These are phyloP conservation scores for Colletotrichum karsti DNA, from an alignment of 2,329 filamentous ascomycete genomes.

Conservation along the genomic window DNA sequence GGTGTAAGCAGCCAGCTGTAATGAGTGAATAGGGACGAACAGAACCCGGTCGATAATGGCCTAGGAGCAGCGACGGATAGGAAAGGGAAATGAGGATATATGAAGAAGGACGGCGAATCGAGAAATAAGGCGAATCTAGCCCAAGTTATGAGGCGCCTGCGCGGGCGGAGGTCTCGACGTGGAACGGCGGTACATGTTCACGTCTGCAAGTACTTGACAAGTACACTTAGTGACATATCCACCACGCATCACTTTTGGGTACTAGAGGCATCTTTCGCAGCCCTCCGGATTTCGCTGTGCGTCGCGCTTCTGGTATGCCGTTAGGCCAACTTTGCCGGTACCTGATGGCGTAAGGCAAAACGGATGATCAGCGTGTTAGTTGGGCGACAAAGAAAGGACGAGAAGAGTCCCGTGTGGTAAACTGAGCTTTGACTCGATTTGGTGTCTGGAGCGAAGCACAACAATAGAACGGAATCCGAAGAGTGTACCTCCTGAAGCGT, in stretches of 20 bases:
- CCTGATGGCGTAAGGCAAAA: background rate
- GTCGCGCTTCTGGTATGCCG: background rate
- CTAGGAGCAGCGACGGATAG: background rate
- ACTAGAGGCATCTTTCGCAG: background rate
- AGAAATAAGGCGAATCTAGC: background rate
- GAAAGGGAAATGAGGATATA: background rate
- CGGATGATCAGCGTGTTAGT: background rate
- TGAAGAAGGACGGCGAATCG: background rate
- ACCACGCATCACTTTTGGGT: background rate
- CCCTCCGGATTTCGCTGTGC: background rate
- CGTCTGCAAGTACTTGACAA: conserved; percentile 12
- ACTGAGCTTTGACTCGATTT: conserved; percentile 13
- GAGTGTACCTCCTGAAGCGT: conserved; percentile 9
- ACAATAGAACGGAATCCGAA: background rate
- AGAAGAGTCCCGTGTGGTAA: conserved; percentile 3
- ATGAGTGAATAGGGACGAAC: background rate
- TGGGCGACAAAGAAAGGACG: conserved; percentile 11
- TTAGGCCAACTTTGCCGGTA: conserved; percentile 7
- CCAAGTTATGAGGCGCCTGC: background rate
- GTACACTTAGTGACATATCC: background rate
- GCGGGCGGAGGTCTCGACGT: background rate
- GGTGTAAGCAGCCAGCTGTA: conserved; percentile 1
- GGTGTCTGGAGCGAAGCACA: conserved; percentile 5
- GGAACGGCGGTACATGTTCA: background rate
- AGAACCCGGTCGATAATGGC: background rate